Evolutionary conservation across 192 early-diverging fungal species (phyloP).

Genomic region (Podila horticola): DNA sequence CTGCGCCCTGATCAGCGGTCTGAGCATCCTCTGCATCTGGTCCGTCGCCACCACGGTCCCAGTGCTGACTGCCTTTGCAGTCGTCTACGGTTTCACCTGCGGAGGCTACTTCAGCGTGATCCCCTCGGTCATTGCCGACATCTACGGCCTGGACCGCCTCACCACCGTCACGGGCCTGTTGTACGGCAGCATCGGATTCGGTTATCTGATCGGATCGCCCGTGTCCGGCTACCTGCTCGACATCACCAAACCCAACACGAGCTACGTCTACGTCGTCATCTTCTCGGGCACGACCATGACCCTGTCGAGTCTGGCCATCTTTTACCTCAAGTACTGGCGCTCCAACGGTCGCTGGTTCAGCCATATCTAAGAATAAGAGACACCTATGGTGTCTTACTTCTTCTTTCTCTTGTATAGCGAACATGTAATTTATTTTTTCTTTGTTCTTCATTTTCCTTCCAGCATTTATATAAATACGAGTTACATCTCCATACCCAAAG

Average conservation of each 20-base stretch:
- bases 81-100: constrained; percentile 52
- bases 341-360: constrained; percentile 50
- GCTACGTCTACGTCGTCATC: constrained; percentile 45
- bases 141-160: constrained; percentile 42
- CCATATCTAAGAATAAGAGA: constrained; percentile 16
- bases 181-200: constrained; percentile 45
- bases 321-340: constrained; percentile 47
- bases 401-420: not conserved
- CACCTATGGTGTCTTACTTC: not conserved
- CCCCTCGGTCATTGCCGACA: constrained; percentile 48
- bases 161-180: constrained; percentile 44
- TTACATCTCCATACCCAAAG: no score
- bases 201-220: constrained; percentile 44
- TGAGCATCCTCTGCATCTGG: constrained; percentile 49
- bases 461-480: no score
- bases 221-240: constrained; percentile 40
- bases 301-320: constrained; percentile 37
- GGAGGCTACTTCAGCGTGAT: constrained; percentile 47
- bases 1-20: constrained; percentile 45
- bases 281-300: constrained; percentile 44
- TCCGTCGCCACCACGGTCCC: constrained; percentile 26
- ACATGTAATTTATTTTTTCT: not conserved
- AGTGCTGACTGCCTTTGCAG: constrained; percentile 29
- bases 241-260: constrained; percentile 41
- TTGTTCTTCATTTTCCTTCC: not conserved